Base-by-base conservation (phyloP, 2,329 filamentous ascomycete species). In the Myriangium duriaei region DNA sequence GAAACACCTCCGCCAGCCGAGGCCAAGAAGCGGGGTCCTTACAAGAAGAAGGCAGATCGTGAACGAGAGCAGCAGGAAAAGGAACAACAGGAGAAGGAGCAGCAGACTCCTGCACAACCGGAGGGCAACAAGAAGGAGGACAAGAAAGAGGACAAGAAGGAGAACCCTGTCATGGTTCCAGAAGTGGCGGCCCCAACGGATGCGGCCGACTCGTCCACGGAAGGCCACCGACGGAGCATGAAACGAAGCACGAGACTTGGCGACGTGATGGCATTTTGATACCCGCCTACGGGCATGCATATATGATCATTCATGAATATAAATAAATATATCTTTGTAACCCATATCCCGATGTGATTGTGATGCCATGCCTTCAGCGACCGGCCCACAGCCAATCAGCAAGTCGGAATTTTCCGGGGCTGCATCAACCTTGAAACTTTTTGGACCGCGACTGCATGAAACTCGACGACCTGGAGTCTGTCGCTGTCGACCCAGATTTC, bases 341-440 rank as follows among this genome's bases (percentile, higher is more conserved):
- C n/a, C n/a, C n/a, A n/a, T n/a, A n/a, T n/a, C n/a, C n/a, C n/a
- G n/a, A n/a, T n/a, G n/a, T n/a, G n/a, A n/a, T n/a, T n/a, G n/a
- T n/a, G n/a, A n/a, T n/a, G n/a, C n/a, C n/a, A n/a, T n/a, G n/a
- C n/a, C n/a, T n/a, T n/a, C n/a, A n/a, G n/a, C n/a, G n/a, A n/a
- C n/a, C n/a, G n/a, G n/a, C n/a, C n/a, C n/a, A 9, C 29, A 32
- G 36, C 36, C 36, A 39, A 39, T 39, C 36, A 33, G 17, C 21
- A 15, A 12, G 29, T 12, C 28, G 5, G 12, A 13, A 39, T 21
- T 39, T 39, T 29, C 21, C n/a, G 21, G 28, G 36, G 36, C 32
- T 29, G 12, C 5, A 17, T 32, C n/a, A 30, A 39, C 36, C 32
- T 39, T 30, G 24, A 39, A 26, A 26, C 21, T 26, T 26, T 26